Evolutionary conservation across 768 basidiomycete species (phyloP).

Genomic region (Lactifluus volemus): DNA sequence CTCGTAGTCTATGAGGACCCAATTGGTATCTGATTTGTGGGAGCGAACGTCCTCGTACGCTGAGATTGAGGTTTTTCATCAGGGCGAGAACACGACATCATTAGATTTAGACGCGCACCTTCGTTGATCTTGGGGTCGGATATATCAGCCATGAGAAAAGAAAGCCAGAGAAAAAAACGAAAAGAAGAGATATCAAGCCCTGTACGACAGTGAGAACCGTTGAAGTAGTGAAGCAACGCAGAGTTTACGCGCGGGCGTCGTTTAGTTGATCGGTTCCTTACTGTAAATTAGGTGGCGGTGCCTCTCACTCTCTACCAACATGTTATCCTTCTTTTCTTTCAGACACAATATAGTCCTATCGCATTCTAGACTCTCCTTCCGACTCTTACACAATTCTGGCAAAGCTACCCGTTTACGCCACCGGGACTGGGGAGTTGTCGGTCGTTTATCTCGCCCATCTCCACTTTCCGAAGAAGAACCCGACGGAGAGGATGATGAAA

Average conservation of each 20-base stretch:
- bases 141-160: slow-evolving; percentile 16
- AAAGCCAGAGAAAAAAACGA: not conserved
- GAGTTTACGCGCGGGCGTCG: not conserved
- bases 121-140: slow-evolving; percentile 20
- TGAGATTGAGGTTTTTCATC: slow-evolving; percentile 31
- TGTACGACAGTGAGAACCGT: slow-evolving; percentile 1
- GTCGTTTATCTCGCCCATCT: slow-evolving; percentile 9
- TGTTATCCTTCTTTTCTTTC: not conserved
- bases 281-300: slow-evolving; percentile 8
- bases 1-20: slow-evolving; percentile 87
- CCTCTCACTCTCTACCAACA: not conserved
- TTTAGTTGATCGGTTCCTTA: not conserved
- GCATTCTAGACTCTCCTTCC: not conserved
- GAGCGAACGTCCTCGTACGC: slow-evolving; percentile 84
- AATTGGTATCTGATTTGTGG: slow-evolving; percentile 82
- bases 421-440: slow-evolving; percentile 15
- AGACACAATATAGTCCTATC: not conserved
- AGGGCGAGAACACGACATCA: not conserved
- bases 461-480: not conserved
- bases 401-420: not conserved
- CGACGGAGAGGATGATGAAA: slow-evolving; percentile 3
- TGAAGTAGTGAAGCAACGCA: not conserved
- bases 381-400: not conserved
- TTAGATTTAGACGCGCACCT: slow-evolving; percentile 2
- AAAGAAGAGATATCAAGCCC: not conserved